Conservation (phyloP, 257 asterid genomes). For the Fraxinus pennsylvanica region DNA sequence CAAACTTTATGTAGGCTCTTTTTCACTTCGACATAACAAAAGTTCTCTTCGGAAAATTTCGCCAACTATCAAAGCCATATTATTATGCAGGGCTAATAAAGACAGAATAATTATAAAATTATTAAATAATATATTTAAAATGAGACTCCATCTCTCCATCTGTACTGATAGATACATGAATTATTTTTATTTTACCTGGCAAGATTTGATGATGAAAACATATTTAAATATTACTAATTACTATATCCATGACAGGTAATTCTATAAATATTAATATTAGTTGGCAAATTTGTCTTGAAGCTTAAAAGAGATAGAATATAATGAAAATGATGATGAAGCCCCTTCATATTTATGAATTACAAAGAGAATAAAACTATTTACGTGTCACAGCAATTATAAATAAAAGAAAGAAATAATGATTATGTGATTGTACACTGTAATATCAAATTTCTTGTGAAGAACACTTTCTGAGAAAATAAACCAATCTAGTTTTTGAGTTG, state of each 20-base stretch:
- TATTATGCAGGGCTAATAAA: neutral
- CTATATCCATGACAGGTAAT: neutral
- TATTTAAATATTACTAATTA: neutral
- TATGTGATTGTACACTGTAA: no score
- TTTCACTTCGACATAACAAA: neutral
- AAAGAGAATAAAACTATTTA: neutral
- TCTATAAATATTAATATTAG: neutral
- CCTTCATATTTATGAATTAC: neutral
- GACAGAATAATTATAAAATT: neutral
- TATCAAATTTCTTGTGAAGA: neutral
- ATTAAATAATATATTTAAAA: constrained; percentile 23
- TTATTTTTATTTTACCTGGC: neutral
- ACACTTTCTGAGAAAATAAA: neutral
- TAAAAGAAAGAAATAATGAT: no score
- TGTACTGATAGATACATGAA: neutral
- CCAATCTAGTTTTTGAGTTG: neutral
- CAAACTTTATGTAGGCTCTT: neutral
- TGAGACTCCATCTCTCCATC: constrained; percentile 14
- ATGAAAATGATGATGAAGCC: neutral
- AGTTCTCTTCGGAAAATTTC: neutral
- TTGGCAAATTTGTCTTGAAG: neutral
- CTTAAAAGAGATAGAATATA: neutral
- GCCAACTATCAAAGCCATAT: neutral
- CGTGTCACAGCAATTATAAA: no score
- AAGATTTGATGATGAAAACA: neutral